These are phyloP conservation scores for Anaeromyces robustus DNA, from an alignment of 192 early-diverging fungal species.

Conservation along the genomic window DNA sequence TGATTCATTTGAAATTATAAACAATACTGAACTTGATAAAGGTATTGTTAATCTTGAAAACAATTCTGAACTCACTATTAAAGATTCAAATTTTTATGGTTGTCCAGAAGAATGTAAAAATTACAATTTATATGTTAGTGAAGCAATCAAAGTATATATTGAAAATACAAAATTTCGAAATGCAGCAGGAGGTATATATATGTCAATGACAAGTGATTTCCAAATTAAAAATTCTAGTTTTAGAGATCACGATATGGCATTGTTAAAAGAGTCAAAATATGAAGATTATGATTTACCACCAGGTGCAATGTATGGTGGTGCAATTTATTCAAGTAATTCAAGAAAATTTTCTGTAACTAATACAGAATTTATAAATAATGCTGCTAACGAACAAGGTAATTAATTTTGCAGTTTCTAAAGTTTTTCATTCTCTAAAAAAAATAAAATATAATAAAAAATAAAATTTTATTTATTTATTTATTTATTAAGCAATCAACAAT, in stretches of 20 bases:
- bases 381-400: background rate
- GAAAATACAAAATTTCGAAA: background rate
- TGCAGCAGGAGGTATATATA: background rate
- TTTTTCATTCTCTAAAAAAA: too few species aligned
- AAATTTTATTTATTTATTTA: too few species aligned
- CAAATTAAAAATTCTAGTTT: background rate
- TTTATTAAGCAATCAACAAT: too few species aligned
- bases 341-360: background rate
- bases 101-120: background rate
- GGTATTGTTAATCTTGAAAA: background rate
- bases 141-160: background rate
- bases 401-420: too few species aligned
- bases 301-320: background rate
- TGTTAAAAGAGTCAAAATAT: background rate
- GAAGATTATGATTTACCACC: background rate
- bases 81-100: background rate
- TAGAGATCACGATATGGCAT: background rate
- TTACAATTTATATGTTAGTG: background rate
- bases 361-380: background rate
- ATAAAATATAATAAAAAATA: too few species aligned
- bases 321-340: background rate
- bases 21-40: background rate
- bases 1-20: background rate
- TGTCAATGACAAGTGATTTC: too few species aligned
- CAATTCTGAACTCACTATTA: background rate